phyloP scores from a whole-genome alignment of 345 rosid genomes.

The Raphanus raphanistrum region DNA sequence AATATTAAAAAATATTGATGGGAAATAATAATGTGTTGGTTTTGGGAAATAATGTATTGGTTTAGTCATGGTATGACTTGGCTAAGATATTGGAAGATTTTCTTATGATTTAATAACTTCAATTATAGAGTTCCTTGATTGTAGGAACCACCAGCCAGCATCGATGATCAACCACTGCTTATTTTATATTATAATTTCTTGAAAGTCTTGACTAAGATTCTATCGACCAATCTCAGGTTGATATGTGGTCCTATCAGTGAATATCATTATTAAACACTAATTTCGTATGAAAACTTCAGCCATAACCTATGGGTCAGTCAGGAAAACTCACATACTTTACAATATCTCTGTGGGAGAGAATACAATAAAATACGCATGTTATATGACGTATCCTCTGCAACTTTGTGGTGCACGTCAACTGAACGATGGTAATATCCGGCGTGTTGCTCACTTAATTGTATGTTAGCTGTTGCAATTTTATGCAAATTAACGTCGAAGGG shows the following conservation, averaged over 20 bases:
- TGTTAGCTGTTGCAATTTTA: not conserved
- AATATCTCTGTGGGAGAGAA: not conserved
- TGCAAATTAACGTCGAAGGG: not conserved
- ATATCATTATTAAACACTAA: not conserved
- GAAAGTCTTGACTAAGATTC: not conserved
- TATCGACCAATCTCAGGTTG: not conserved
- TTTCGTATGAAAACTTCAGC: not conserved
- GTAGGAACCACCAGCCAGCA: not conserved
- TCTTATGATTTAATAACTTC: not conserved
- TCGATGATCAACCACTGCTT: not conserved
- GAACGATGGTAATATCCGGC: not conserved
- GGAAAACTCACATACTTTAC: not conserved
- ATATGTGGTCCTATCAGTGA: not conserved
- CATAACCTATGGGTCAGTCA: not conserved
- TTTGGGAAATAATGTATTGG: too few relatives aligned
- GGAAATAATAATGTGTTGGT: too few relatives aligned
- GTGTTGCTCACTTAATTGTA: not conserved
- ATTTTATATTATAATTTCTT: not conserved
- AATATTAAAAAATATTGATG: not conserved
- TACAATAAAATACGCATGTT: not conserved
- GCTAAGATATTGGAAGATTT: not conserved
- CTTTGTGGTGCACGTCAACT: not conserved
- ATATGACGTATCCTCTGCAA: not conserved
- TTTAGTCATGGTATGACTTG: not conserved
- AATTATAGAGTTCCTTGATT: not conserved